Base-by-base conservation (phyloP, 257 asterid genomes). In the Schizonepeta tenuifolia region DNA sequence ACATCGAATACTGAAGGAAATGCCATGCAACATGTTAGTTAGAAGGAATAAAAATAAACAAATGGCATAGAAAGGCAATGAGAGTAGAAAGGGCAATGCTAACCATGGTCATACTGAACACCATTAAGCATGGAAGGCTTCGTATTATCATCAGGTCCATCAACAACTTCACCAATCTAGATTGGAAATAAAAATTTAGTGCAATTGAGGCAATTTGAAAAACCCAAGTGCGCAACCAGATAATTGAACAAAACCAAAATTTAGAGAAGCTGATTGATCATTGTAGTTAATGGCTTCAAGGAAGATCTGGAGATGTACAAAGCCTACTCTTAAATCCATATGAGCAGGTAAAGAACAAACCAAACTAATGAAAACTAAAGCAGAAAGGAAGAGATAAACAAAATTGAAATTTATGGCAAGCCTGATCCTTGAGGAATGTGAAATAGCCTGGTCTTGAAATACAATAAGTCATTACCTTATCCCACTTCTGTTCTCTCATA, bases 161-260 rank as follows among this genome's bases (percentile, higher is more conserved):
- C 97, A 58, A 95, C 89, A 64, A 95, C 99, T 88, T 95, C 99
- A 69, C 99, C 99, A 79, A 95, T 87, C 99, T 95, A 76, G 69
- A 75, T 40, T 74, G 35, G 41, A 65, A 20, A 57, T 2, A 70
- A 59, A 57, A 58, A 60, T 65, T 15, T 49, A 36, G 65, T 60
- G 72, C 63, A 47, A 69, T 64, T 69, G 59, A 1, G 66, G 47
- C n/a, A n/a, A 68, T 33, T 60, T 22, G 50, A 46, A 56, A 44
- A 36, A 2, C 43, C 43, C 43, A 38, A 38, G 43, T 7, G 46
- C 69, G 41, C 35, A 49, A 60, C 69, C 47, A 65, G 62, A 72
- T n/a, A 49, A 58, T 51, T 24, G 36, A 41, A 41, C 24, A 61
- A 73, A 71, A 68, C 33, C 9, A 46, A 54, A 33, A 51, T 38